These are phyloP conservation scores for Lachancea cidri DNA, from an alignment of 805 yeast species.

Conservation along the genomic window DNA sequence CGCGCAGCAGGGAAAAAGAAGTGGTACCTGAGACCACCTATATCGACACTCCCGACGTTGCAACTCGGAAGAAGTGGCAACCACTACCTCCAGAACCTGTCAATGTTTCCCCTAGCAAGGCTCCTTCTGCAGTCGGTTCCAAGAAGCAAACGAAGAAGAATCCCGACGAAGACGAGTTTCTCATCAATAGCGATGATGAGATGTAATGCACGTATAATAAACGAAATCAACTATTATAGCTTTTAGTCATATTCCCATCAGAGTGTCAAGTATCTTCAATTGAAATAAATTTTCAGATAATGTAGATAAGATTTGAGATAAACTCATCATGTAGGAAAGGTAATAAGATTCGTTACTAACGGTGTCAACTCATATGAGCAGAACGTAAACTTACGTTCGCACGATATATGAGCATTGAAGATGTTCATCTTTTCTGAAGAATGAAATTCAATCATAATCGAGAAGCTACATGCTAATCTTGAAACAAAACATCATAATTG, in stretches of 20 bases:
- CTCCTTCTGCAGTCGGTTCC: slow-evolving; percentile 12
- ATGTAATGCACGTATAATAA: slow-evolving; percentile 10
- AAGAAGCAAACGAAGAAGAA: no score
- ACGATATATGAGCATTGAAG: no score
- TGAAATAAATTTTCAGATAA: slow-evolving; percentile 29
- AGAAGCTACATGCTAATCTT: no score
- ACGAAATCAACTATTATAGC: no score
- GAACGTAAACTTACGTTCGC: not conserved
- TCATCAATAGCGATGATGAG: slow-evolving; percentile 32
- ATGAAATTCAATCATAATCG: no score
- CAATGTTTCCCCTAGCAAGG: slow-evolving; percentile 25
- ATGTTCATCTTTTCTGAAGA: no score
- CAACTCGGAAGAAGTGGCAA: slow-evolving; percentile 23
- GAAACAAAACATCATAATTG: no score
- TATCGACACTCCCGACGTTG: slow-evolving; percentile 29
- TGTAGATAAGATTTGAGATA: slow-evolving; percentile 31
- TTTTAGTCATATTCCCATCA: slow-evolving; percentile 6
- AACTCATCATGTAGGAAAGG: slow-evolving; percentile 21
- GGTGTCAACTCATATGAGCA: not conserved
- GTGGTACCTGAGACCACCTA: slow-evolving; percentile 29
- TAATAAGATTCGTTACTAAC: no score
- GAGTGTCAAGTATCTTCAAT: slow-evolving; percentile 10
- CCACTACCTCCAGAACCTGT: slow-evolving; percentile 26
- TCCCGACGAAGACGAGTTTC: slow-evolving; percentile 28
- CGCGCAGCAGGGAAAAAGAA: slow-evolving; percentile 15